Conservation (phyloP, 2,329 filamentous ascomycete species). For the Xylariaceae sp. region DNA sequence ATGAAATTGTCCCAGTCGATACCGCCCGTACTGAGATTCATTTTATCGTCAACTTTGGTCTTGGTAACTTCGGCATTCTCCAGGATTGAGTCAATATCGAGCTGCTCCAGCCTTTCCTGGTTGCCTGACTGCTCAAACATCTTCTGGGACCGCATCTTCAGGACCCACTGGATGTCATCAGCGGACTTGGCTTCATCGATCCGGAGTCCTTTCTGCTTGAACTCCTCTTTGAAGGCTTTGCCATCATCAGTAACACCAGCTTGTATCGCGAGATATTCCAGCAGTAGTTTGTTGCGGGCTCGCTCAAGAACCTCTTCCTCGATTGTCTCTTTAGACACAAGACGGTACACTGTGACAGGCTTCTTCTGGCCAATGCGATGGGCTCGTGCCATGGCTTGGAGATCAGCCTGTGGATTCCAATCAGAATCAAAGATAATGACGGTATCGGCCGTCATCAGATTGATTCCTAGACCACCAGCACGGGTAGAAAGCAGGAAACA, state of each 20-base stretch:
- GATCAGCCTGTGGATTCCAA: conserved; percentile 97
- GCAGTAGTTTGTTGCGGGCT: conserved; percentile 92
- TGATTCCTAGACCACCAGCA: conserved; percentile 96
- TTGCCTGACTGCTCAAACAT: conserved; percentile 98
- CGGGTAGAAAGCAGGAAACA: conserved; percentile 93
- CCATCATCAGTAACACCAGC: conserved; percentile 95
- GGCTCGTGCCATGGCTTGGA: conserved; percentile 97
- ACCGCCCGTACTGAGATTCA: conserved; percentile 84
- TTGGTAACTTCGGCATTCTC: conserved; percentile 97
- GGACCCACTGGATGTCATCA: conserved; percentile 91
- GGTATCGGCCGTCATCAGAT: conserved; percentile 97
- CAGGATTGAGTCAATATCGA: conserved; percentile 95
- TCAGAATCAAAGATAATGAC: conserved; percentile 98
- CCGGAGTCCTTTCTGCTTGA: conserved; percentile 71
- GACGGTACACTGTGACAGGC: conserved; percentile 91
- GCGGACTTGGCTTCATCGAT: conserved; percentile 81
- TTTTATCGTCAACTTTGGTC: conserved; percentile 90
- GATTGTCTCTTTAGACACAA: conserved; percentile 97
- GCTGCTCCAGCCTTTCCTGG: conserved; percentile 91
- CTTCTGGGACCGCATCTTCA: conserved; percentile 97
- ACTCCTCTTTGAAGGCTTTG: conserved; percentile 69
- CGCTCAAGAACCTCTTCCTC: conserved; percentile 97
- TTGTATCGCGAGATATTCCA: conserved; percentile 97
- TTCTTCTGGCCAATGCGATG: conserved; percentile 97
- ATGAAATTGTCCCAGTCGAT: conserved; percentile 88